Base-by-base conservation (phyloP, 2,329 filamentous ascomycete genomes). In the Claviceps pazoutovae region DNA sequence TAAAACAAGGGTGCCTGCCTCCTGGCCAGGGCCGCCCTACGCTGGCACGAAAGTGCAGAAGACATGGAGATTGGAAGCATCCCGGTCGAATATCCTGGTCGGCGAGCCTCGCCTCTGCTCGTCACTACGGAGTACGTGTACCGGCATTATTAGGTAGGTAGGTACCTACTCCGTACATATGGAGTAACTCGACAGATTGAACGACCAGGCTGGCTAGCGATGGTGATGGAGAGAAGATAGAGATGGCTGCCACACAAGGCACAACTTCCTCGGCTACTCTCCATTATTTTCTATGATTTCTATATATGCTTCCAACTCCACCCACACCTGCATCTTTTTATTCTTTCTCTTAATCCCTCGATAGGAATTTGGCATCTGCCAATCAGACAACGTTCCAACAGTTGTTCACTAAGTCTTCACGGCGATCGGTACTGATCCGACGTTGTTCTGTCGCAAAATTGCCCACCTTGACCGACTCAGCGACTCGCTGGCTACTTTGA, bases 281-380 rank as follows among this genome's bases (percentile, higher is more conserved):
- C 30, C 30, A 34, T 34, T 34, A 4, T 34, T 34, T 34, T 34
- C 30, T 11, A 34, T 11, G 30, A 34, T 34, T 34, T 45, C 66
- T 65, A 67, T 65, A 64, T 47, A 21, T 34, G 45, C 59, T 57
- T 57, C 56, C 56, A 58, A 59, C 54, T 59, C 61, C 63, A 57
- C 64, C 56, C 60, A 55, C 58, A 51, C 52, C 49, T 46, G 42
- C 42, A 37, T 51, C 46, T 56, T 55, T 51, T 52, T 54, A 56
- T 55, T 57, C 61, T 46, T 37, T 43, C 38, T 23, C 46, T 14
- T 36, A 34, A 44, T 52, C 56, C 59, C 58, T 52, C 30, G 30
- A 11, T 60, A 61, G 57, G 59, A 61, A 60, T 62, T 68, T 68
- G 66, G 66, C 67, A 57, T 55, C 57, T 66, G 67, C 67, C 67